Evolutionary conservation across 78 protist species (phyloP), one percentile per base, ranked within the genome.

Genomic region (Thecamonas trahens): DNA sequence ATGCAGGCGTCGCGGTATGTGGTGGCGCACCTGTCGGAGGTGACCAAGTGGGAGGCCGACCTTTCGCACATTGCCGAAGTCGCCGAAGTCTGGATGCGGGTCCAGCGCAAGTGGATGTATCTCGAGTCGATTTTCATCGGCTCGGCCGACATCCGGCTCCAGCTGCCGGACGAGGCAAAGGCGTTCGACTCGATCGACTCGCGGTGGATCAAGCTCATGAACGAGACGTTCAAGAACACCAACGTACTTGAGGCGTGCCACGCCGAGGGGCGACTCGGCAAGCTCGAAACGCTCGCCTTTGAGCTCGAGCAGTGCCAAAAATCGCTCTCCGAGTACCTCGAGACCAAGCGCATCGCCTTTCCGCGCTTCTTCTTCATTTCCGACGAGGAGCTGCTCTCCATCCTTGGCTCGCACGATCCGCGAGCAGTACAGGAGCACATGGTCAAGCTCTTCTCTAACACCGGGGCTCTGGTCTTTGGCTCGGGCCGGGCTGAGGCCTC

Each of bases 301-400:
- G 53, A 63, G 29, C 77, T 91, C 24, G 91, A 91, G 42, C 29
- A 22, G 38, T 89, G 95, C 72, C 95, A 94, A 65, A 81, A 85
- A 75, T 44, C 66, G 28, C 85, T 91, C 22, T 42, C 74, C 20
- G 84, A 87, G 34, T 94, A 91, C 77, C 81, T 94, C 35, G 92
- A 94, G 44, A 53, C 85, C 6, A 94, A 94, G 83, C 75, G 98
- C 4, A 57, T 57, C 11, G 61, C 87, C 2, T 94, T 91, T 80
- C 89, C 98, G n/a, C 74, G 98, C 37, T 94, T 94, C 83, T 94
- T 63, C 74, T 94, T 94, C 88, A 82, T 94, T 39, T 85, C 95
- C 11, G 96, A 94, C 64, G 98, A 94, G 58, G 96, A 94, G 69
- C 83, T 94, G 39, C 76, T 94, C 11, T 53, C 74, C 7, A 85